Evolutionary conservation across 73 alveolate genomes (phyloP), one percentile per base, ranked within the genome.

Genomic region (Paramecium caudatum): DNA sequence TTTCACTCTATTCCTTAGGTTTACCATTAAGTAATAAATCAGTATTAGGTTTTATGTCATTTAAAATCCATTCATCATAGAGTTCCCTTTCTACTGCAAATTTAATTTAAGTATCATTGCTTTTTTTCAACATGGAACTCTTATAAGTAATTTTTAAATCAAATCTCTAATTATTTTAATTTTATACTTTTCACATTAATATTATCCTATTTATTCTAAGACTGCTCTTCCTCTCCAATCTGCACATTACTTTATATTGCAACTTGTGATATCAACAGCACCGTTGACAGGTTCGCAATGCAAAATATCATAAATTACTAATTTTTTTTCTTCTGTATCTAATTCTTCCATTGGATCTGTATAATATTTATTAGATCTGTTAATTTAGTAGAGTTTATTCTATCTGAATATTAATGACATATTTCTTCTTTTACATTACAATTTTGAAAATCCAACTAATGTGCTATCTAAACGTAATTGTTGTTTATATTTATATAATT

Each of bases 321-420:
- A 5, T 74, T 74, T 74, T 43, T 45, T 74, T 68, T 74, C 88
- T 23, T 74, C 88, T 21, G 47, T 27, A 74, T 74, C 88, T 21
- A 74, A 45, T 74, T 74, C 88, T 39, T 74, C 88, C 16, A 74
- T 7, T 8, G 88, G 69, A 74, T 74, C 88, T 15, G 88, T 74
- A 43, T 74, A 74, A 74, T 9, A 74, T 19, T 74, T 8, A 45
- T 74, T 74, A 8, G 88, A 19, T 74, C 88, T 74, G 43, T 74
- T 74, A 45, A 74, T 74, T 45, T 74, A 74, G 9, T 16, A 74
- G 36, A 74, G 43, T 41, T 74, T 74, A 16, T 74, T 74, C 15
- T 37, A n/a, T 16, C 12, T 45, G 43, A 74, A 74, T 27, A 74
- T 15, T 5, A 74, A 15, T 36, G 88, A 39, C 88, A 74, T 74